Conservation (phyloP, 2,329 filamentous ascomycete species). For the Trichoderma sp. region DNA sequence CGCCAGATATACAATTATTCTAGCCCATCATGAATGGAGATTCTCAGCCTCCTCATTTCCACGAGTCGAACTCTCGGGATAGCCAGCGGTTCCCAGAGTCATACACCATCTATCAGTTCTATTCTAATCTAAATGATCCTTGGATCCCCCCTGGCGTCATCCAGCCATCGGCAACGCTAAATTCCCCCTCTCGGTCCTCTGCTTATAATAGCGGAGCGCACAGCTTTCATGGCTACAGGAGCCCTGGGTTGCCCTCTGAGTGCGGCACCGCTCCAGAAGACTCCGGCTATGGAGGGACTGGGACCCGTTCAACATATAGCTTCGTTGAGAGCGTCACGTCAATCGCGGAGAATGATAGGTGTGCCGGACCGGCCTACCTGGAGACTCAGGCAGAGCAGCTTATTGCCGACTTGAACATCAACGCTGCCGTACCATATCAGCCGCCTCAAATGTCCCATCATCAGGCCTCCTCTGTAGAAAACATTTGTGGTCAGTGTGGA, state of each 20-base stretch:
- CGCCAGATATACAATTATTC: not conserved
- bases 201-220: slow-evolving; percentile 17
- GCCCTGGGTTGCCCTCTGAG: slow-evolving; percentile 36
- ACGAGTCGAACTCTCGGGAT: not conserved
- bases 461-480: slow-evolving; percentile 5
- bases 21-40: not conserved
- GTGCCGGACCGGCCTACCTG: slow-evolving; percentile 33
- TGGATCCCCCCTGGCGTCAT: slow-evolving; percentile 36
- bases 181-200: not conserved
- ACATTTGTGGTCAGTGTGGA: slow-evolving; percentile 41
- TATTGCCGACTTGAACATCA: slow-evolving; percentile 31
- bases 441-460: not conserved
- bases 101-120: slow-evolving; percentile 37
- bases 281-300: slow-evolving; percentile 47
- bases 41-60: not conserved
- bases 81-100: slow-evolving; percentile 16
- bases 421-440: not conserved
- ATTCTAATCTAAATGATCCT: slow-evolving; percentile 37
- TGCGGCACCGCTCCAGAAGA: slow-evolving; percentile 40
- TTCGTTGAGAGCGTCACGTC: slow-evolving; percentile 40
- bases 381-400: slow-evolving; percentile 31
- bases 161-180: slow-evolving; percentile 24
- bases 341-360: slow-evolving; percentile 43
- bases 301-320: slow-evolving; percentile 40
- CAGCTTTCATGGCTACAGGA: slow-evolving; percentile 28